A percentile compares a stretch with the other conserved stretches of the same genome.
These are phyloP conservation scores for Eurotiales sp. DNA, from an alignment of 2,329 filamentous ascomycete species.

Conservation along the genomic window DNA sequence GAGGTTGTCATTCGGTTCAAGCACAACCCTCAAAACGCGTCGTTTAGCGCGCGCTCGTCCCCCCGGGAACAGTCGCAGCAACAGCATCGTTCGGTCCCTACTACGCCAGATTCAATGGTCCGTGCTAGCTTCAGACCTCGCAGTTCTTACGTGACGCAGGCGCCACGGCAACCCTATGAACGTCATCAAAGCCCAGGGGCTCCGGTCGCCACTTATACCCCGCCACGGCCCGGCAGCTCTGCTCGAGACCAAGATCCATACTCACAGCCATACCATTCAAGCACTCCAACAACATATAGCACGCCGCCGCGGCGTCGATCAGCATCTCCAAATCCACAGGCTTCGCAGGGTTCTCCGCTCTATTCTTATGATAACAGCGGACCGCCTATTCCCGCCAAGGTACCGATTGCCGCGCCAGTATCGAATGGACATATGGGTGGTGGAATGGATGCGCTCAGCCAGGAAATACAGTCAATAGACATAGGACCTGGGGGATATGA, in stretches of 20 bases:
- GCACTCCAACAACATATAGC: conserved; percentile 15
- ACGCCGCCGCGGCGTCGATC: conserved; percentile 13
- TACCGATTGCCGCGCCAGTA: conserved; percentile 33
- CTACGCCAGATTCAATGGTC: conserved; percentile 25
- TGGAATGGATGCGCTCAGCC: conserved; percentile 49
- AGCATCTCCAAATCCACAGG: conserved; percentile 16
- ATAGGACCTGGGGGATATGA: conserved; percentile 39
- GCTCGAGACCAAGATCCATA: conserved; percentile 21
- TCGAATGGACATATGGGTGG: conserved; percentile 27
- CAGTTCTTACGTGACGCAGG: conserved; percentile 9
- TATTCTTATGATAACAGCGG: conserved; percentile 29
- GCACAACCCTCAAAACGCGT: conserved; percentile 28
- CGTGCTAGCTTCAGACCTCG: conserved; percentile 16
- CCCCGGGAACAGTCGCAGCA: conserved; percentile 17
- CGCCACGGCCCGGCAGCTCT: conserved; percentile 21
- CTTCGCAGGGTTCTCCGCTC: conserved; percentile 24
- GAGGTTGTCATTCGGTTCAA: conserved; percentile 48
- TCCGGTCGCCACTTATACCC: conserved; percentile 17
- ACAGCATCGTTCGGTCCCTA: conserved; percentile 23
- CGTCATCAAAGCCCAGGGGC: conserved; percentile 1
- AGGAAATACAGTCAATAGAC: conserved; percentile 54
- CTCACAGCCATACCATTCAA: conserved; percentile 18
- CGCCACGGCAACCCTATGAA: conserved; percentile 7
- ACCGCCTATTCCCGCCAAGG: conserved; percentile 42
- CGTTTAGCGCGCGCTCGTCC: conserved; percentile 21